Evolutionary conservation across 1,284 basidiomycete species (phyloP), one percentile per base, ranked within the genome.

Genomic region (Kalmanozyma brasiliensis): DNA sequence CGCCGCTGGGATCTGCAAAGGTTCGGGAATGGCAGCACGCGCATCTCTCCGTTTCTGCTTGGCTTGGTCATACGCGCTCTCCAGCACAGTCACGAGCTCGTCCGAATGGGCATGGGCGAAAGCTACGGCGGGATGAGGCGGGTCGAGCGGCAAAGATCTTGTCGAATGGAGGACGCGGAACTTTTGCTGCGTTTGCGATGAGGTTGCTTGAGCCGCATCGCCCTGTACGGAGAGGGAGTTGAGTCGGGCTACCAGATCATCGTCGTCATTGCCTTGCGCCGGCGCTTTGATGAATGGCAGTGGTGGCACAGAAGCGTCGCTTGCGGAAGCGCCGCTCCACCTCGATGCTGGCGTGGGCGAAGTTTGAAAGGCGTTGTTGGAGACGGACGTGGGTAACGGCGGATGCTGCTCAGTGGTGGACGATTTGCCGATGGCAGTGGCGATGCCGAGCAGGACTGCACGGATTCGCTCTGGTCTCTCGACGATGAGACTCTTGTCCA

Each of bases 401-500:
- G 62, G 62, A 30, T 34, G 40, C 6, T 42, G 37, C 20, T 42
- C n/a, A 8, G 56, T 47, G 5, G 49, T 7, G 4, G 42, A 13
- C 24, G 52, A 23, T 42, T 65, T 57, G 6, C 73, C 77, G 26
- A 70, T 64, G 2, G 71, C 67, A 1, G 63, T 68, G 0, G 79
- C 58, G 14, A 80, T 51, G 8, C 78, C 80, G 22, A 81, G 70
- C 9, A 78, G 53, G 10, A 74, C 73, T 3, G 78, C 80, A 16
- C 78, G 72, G 17, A 81, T 71, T 17, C 80, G 62, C 41, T 81
- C 79, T 13, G 80, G 80, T 14, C 80, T 63, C 52, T 81, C 80
- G 13, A 81, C 80, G 41, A 81, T 78, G 34, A 67, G 63, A 23
- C 71, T 73, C 46, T 75, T 74, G 48, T 80, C 77, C 8, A 78